These are phyloP conservation scores for Coemansia asiatica DNA, from an alignment of 192 early-diverging fungal species.

Conservation along the genomic window DNA sequence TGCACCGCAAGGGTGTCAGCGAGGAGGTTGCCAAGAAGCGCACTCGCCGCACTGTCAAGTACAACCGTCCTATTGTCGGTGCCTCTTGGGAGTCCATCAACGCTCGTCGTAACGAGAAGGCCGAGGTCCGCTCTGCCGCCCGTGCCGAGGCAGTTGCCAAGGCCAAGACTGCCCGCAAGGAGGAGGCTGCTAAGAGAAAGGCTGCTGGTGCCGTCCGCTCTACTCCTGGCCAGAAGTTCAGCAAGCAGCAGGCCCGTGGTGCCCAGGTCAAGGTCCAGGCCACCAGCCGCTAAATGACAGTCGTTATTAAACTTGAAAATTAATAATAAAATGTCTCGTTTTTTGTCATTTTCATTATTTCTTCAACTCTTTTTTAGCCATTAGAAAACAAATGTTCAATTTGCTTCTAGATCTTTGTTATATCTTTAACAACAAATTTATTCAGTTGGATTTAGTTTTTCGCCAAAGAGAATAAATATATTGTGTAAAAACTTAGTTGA, in stretches of 20 bases:
- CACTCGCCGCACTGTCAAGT: conserved; percentile 90
- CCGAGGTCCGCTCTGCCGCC: conserved; percentile 89
- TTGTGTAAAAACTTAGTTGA: conserved; percentile 17
- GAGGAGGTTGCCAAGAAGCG: conserved; percentile 97
- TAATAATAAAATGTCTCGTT: neutral
- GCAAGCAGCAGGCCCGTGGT: conserved; percentile 47
- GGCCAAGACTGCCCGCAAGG: conserved; percentile 94
- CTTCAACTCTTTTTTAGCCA: too few relatives aligned
- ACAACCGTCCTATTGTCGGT: conserved; percentile 93
- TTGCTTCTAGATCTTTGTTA: neutral
- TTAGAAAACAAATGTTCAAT: too few relatives aligned
- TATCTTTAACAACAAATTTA: neutral
- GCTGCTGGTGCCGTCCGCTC: conserved; percentile 77
- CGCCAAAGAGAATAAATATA: too few relatives aligned
- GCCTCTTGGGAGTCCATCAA: conserved; percentile 94
- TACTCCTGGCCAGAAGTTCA: conserved; percentile 33
- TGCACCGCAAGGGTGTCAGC: conserved; percentile 98
- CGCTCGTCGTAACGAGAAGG: conserved; percentile 96
- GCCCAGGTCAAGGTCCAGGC: conserved; percentile 43
- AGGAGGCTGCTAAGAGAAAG: conserved; percentile 82
- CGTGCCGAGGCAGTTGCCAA: conserved; percentile 81
- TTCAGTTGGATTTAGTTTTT: too few relatives aligned
- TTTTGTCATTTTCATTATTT: neutral
- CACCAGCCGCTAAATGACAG: conserved; percentile 33
- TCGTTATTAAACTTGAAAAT: conserved; percentile 2